Conservation (phyloP, 495 filamentous ascomycete species). For the Daldinia childiae region DNA sequence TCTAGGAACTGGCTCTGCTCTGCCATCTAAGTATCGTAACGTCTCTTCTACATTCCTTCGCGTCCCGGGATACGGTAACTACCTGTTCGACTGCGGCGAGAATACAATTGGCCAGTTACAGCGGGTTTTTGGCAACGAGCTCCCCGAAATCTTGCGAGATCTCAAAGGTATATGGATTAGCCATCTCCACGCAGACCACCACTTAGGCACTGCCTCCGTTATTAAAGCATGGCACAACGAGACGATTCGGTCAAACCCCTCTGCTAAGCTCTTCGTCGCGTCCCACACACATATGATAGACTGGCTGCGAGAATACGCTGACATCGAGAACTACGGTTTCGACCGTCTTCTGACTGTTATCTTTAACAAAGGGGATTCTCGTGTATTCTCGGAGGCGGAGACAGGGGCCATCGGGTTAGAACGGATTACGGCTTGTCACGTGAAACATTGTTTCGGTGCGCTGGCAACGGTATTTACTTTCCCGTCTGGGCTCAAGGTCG, state of each 20-base stretch:
- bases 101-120: slow-evolving; percentile 91
- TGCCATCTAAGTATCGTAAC: slow-evolving; percentile 93
- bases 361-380: slow-evolving; percentile 22
- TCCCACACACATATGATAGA: slow-evolving; percentile 71
- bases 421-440: slow-evolving; percentile 66
- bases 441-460: slow-evolving; percentile 81
- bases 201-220: slow-evolving; percentile 80
- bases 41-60: slow-evolving; percentile 87
- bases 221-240: slow-evolving; percentile 81
- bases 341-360: slow-evolving; percentile 50
- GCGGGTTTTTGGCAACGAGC: slow-evolving; percentile 71
- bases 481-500: slow-evolving; percentile 80
- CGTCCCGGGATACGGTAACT: slow-evolving; percentile 83
- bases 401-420: slow-evolving; percentile 51
- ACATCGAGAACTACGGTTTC: slow-evolving; percentile 80
- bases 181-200: slow-evolving; percentile 96
- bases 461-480: slow-evolving; percentile 81
- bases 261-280: slow-evolving; percentile 54
- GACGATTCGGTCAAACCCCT: slow-evolving; percentile 41
- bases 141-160: slow-evolving; percentile 75
- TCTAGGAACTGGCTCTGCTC: slow-evolving; percentile 88
- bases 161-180: slow-evolving; percentile 92
- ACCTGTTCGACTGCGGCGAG: slow-evolving; percentile 91
- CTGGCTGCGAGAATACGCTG: slow-evolving; percentile 80
- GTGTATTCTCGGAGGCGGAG: slow-evolving; percentile 31